A percentile compares a stretch with the other conserved stretches of the same genome.
Conservation (phyloP, 1,139 yeast genomes). For the Geotrichum bryndzae region DNA sequence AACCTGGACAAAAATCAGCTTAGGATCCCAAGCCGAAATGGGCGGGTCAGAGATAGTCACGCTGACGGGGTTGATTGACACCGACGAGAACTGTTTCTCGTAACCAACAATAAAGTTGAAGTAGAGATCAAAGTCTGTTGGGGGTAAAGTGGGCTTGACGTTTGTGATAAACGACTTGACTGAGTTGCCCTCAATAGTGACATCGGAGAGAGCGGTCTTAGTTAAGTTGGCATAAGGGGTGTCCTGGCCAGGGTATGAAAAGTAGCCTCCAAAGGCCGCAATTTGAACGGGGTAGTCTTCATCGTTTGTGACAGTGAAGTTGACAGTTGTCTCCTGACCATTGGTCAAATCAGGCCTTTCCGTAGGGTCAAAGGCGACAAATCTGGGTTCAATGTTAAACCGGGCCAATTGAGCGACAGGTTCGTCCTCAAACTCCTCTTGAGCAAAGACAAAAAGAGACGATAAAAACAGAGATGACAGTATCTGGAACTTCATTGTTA, state of each 20-base stretch:
- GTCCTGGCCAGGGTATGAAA: conserved; percentile 49
- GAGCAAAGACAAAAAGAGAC: not conserved
- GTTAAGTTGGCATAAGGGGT: conserved; percentile 39
- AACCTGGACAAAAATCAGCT: conserved; percentile 57
- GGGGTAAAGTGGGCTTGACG: conserved; percentile 44
- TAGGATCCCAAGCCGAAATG: conserved; percentile 66
- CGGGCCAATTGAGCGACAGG: not conserved
- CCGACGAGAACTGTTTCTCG: conserved; percentile 34
- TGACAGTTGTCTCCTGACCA: conserved; percentile 52
- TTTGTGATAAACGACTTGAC: conserved; percentile 20
- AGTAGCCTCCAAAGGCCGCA: conserved; percentile 70
- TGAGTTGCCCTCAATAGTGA: conserved; percentile 38
- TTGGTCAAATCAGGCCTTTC: conserved; percentile 31
- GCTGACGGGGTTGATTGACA: conserved; percentile 25
- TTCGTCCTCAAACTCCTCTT: not conserved
- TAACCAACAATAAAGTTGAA: conserved; percentile 55
- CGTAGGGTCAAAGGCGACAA: conserved; percentile 14
- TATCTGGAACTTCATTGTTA: not conserved
- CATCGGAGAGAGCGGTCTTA: conserved; percentile 47
- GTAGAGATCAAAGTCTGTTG: conserved; percentile 53
- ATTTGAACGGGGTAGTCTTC: conserved; percentile 52
- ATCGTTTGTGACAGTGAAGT: conserved; percentile 51
- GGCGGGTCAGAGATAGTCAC: conserved; percentile 56
- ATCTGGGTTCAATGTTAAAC: not conserved
- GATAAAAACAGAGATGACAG: not conserved